Conservation (phyloP, 2,329 filamentous ascomycete genomes). For the Blastomyces emzantsi region DNA sequence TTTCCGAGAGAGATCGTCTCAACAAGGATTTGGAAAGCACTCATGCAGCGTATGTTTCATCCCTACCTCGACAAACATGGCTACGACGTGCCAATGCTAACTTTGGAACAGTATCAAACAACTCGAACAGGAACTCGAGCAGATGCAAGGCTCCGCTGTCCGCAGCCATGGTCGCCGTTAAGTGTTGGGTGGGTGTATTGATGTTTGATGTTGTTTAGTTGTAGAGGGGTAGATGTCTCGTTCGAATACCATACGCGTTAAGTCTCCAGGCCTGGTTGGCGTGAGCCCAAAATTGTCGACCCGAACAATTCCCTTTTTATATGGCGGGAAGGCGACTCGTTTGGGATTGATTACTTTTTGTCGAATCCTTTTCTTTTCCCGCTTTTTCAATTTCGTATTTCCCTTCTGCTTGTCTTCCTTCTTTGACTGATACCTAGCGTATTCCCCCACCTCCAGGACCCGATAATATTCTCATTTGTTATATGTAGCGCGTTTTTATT, state of each 20-base stretch:
- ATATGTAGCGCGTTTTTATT: conserved; percentile 32
- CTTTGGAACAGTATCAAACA: conserved; percentile 38
- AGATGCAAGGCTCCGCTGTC: conserved; percentile 81
- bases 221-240: conserved; percentile 14
- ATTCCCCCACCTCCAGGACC: conserved; percentile 25
- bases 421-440: conserved; percentile 35
- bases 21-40: conserved; percentile 99
- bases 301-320: conserved; percentile 3
- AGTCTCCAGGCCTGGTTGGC: conserved; percentile 7
- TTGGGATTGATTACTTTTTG: conserved; percentile 26
- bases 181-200: conserved; percentile 15
- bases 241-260: conserved; percentile 13
- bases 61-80: not conserved
- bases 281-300: conserved; percentile 8
- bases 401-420: not conserved
- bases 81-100: conserved; percentile 21
- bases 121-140: conserved; percentile 78
- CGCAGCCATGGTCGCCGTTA: conserved; percentile 91
- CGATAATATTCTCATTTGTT: conserved; percentile 35
- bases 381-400: conserved; percentile 13
- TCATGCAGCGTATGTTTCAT: conserved; percentile 58
- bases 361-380: not conserved
- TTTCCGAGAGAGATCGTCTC: conserved; percentile 93
- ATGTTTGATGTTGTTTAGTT: not conserved
- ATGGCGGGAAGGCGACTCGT: conserved; percentile 21